Percentiles rank a stretch among this genome's conserved stretches.
These are phyloP conservation scores for Colletotrichum karsti DNA, from an alignment of 2,329 filamentous ascomycete genomes.

Conservation along the genomic window DNA sequence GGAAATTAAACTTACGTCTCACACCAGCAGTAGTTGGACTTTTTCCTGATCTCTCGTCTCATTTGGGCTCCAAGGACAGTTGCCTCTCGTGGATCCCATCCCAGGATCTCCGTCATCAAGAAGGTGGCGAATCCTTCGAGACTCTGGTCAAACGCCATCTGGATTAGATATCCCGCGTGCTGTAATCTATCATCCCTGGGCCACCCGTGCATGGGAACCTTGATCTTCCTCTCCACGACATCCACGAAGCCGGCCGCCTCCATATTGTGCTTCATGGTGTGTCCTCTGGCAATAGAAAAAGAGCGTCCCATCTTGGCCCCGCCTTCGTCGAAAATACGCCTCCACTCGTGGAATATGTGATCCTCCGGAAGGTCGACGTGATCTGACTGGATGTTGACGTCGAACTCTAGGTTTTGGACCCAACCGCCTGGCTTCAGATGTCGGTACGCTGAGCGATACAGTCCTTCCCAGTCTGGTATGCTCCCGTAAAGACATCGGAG, in stretches of 20 bases:
- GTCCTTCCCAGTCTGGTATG: conserved; percentile 60
- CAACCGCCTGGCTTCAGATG: conserved; percentile 62
- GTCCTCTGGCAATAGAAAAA: conserved; percentile 31
- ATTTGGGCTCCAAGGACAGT: conserved; percentile 35
- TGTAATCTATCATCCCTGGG: conserved; percentile 24
- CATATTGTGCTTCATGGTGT: conserved; percentile 33
- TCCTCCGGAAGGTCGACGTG: conserved; percentile 31
- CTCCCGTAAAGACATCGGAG: conserved; percentile 62
- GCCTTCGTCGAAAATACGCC: conserved; percentile 33
- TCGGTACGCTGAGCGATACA: conserved; percentile 54
- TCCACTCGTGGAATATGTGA: conserved; percentile 38
- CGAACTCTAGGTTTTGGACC: conserved; percentile 35
- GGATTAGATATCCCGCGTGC: conserved; percentile 31
- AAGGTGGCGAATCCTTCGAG: conserved; percentile 38
- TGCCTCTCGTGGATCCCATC: conserved; percentile 34
- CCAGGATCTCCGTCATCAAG: conserved; percentile 37
- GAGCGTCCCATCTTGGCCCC: conserved; percentile 34
- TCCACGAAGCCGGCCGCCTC: conserved; percentile 35
- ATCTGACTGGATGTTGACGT: conserved; percentile 34
- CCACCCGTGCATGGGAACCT: conserved; percentile 31
- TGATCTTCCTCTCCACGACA: conserved; percentile 27
- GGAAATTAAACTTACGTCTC: conserved; percentile 3
- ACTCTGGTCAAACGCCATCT: conserved; percentile 35
- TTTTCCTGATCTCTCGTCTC: conserved; percentile 26
- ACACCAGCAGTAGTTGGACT: conserved; percentile 6